These are phyloP conservation scores for Xylaria sp. DNA, from an alignment of 2,329 filamentous ascomycete species.

Conservation along the genomic window DNA sequence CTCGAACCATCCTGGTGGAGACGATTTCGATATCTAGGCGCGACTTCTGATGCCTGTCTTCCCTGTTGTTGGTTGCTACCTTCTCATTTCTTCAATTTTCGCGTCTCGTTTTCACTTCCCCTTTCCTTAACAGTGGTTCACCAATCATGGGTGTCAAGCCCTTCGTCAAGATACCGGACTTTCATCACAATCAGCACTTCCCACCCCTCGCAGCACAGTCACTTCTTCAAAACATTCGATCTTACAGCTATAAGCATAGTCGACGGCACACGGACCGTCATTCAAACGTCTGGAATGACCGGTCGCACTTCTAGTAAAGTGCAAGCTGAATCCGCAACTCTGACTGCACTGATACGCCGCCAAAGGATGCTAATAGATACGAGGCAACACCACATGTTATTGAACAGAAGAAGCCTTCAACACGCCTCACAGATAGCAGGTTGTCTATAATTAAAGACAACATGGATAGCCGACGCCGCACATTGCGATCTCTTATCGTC, in stretches of 20 bases:
- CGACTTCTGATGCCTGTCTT: background rate
- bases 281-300: no score
- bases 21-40: slow-evolving; percentile 23
- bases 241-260: no score
- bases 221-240: no score
- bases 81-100: background rate
- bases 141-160: no score
- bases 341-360: background rate
- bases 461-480: no score
- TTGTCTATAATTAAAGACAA: background rate
- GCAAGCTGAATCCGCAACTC: background rate
- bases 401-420: background rate
- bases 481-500: background rate
- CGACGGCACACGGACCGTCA: no score
- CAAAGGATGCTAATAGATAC: background rate
- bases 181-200: no score
- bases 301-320: background rate
- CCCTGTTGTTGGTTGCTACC: background rate
- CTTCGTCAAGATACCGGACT: no score
- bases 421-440: background rate
- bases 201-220: no score
- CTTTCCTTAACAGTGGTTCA: no score
- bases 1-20: slow-evolving; percentile 19
- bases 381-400: background rate
- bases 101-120: no score